Evolutionary conservation across 257 asterid genomes (phyloP), one percentile per base, ranked within the genome.

Genomic region (Solanum verrucosum): DNA sequence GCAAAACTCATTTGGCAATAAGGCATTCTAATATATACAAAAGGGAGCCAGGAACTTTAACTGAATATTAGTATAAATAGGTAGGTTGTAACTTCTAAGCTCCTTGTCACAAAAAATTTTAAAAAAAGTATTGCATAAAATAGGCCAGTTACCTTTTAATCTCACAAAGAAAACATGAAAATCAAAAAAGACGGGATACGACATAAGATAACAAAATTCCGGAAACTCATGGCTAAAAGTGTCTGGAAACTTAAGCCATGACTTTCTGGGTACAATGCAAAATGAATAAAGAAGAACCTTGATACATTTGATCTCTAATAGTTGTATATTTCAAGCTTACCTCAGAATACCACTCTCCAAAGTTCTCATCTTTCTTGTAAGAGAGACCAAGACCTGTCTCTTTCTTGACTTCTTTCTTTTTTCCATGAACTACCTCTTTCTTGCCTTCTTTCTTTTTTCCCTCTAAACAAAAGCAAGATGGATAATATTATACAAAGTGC

Each of bases 261-360:
- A 8, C 65, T 25, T 14, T 44, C 8, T 78, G 3, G 49, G 63
- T 33, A 27, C 27, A 81, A 81, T 46, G 20, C 18, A 46, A 81
- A 46, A 81, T 81, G 40, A 81, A 74, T 21, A 11, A 52, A 59
- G 49, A 34, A 86, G 29, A 35, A 42, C 75, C 70, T 23, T 75
- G 37, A 75, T 40, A 71, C 73, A 86, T 59, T 21, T 42, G 37
- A 20, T 23, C 44, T 84, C 71, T 18, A 49, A 59, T 74, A 46
- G n/a, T 42, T 56, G 44, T 12, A n/a, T 29, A 72, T 23, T 33
- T 65, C 84, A n/a, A 3, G 33, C 59, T 67, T 91, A 97, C 99
- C 99, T 97, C 99, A 34, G 99, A 97, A 92, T 97, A 97, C 99
- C 99, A 97, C 91, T 96, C 99, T 67, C 99, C 99, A 75, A 97